These are phyloP conservation scores for Talaromyces adpressus DNA, from an alignment of 495 filamentous ascomycete genomes.

Conservation along the genomic window DNA sequence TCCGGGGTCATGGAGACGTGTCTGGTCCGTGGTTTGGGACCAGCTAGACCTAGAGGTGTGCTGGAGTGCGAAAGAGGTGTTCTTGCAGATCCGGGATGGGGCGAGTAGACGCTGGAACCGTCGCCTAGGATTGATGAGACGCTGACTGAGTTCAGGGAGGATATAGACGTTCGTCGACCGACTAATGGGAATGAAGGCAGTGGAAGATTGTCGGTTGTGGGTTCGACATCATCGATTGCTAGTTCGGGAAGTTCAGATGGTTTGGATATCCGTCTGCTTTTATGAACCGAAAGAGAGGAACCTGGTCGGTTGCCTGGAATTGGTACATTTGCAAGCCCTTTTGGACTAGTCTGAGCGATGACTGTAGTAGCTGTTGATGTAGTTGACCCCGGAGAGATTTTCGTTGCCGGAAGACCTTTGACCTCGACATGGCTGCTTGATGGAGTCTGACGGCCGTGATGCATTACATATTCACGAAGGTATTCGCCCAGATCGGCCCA, in stretches of 20 bases:
- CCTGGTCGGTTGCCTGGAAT: conserved; percentile 30
- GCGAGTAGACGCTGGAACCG: conserved; percentile 15
- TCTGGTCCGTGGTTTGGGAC: conserved; percentile 37
- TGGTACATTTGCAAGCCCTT: conserved; percentile 23
- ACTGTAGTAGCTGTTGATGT: conserved; percentile 15
- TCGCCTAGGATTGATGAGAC: conserved; percentile 22
- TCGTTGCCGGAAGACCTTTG: conserved; percentile 28
- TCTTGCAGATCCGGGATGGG: conserved; percentile 18
- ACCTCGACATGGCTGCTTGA: conserved; percentile 28
- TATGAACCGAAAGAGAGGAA: conserved; percentile 36
- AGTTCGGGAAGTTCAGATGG: conserved; percentile 27
- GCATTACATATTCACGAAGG: conserved; percentile 83
- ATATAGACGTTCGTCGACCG: conserved; percentile 30
- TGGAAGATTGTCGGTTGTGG: conserved; percentile 20
- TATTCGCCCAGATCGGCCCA: conserved; percentile 96
- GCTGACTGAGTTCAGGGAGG: conserved; percentile 29
- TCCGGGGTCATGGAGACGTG: conserved; percentile 40
- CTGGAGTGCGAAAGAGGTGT: conserved; percentile 18
- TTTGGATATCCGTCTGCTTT: conserved; percentile 31
- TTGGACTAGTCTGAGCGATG: conserved; percentile 25
- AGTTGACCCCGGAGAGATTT: conserved; percentile 20
- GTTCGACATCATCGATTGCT: conserved; percentile 22
- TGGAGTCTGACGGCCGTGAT: conserved; percentile 60
- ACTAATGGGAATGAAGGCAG: conserved; percentile 18
- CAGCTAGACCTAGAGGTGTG: conserved; percentile 38